A percentile compares a stretch with the other conserved stretches of the same genome.
phyloP scores from a whole-genome alignment of 345 rosid species.

The Excoecaria cochinchinensis region DNA sequence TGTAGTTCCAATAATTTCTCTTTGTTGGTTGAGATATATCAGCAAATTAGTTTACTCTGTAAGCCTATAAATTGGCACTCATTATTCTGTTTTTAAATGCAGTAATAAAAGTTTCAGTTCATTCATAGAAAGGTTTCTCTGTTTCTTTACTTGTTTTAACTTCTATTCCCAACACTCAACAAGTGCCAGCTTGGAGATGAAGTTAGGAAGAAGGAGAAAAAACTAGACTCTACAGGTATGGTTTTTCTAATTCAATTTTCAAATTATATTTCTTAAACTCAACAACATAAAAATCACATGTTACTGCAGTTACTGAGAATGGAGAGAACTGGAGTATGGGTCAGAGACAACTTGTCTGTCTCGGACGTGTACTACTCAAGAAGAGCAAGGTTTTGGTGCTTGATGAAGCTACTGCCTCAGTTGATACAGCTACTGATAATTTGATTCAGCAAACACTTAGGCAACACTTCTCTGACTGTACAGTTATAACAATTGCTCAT shows the following conservation, averaged over 20 bases:
- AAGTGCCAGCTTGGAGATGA: constrained; percentile 60
- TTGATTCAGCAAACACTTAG: constrained; percentile 49
- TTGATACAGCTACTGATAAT: constrained; percentile 61
- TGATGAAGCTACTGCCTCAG: constrained; percentile 65
- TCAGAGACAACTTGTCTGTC: constrained; percentile 60
- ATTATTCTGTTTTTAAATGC: too few species aligned
- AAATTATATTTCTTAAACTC: background rate
- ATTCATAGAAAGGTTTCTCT: too few species aligned
- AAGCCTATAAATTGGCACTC: too few species aligned
- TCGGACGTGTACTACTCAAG: constrained; percentile 52
- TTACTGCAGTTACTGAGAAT: constrained; percentile 44
- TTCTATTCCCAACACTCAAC: too few species aligned
- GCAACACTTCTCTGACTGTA: constrained; percentile 46
- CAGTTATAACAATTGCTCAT: constrained; percentile 56
- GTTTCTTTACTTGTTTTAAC: too few species aligned
- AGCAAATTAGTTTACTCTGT: too few species aligned
- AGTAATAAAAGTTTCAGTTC: too few species aligned
- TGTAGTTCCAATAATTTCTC: too few species aligned
- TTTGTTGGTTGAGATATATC: too few species aligned
- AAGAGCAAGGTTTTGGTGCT: constrained; percentile 54
- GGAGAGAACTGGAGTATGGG: constrained; percentile 76
- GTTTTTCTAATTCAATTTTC: background rate
- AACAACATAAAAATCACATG: too few species aligned
- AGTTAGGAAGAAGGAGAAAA: constrained; percentile 52
- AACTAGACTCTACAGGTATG: constrained; percentile 52